Evolutionary conservation across 129 eudicot species (phyloP), one percentile per base, ranked within the genome.

Genomic region (Heracleum sosnowskyi): DNA sequence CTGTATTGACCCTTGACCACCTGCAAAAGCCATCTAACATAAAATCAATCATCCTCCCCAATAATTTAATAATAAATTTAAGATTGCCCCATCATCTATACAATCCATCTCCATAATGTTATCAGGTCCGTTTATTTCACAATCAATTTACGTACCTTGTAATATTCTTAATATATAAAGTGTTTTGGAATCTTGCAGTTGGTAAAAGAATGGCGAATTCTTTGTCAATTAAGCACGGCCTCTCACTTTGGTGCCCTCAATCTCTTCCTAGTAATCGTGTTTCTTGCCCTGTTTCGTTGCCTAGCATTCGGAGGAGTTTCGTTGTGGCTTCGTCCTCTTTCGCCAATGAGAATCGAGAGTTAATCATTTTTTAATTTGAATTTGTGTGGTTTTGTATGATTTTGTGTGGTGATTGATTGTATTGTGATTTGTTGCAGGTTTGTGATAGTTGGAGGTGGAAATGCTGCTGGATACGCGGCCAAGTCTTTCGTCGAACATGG

Each of bases 401-500:
- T 40, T 0, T 85, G 33, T 75, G 57, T 42, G 51, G 46, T 22
- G 24, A 11, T 74, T 60, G 7, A 45, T 76, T 41, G 69, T 63
- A 26, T 81, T 79, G 20, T 49, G 53, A 39, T 71, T 47, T 63
- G 11, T 33, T 86, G 69, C 78, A 94, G 97, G 84, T 94, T 83
- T 87, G 97, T 95, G 81, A 88, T 95, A 69, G 96, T 94, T 53
- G 99, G 99, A 82, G 99, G 99, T 41, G 99, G 97, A 79, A 90
- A 88, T 88, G 92, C 99, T 28, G 99, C 99, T 69, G 99, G 99
- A 73, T 95, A 95, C 81, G 99, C 99, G 1, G 99, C 97, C 60
- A 76, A 91, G 88, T 86, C 97, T 69, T 95, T 95, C 15, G 96
- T 88, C 1, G 92, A 95, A 74, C 86, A 95, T 7, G 96, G 97